These are phyloP conservation scores for Alternaria sp. DNA, from an alignment of 2,329 filamentous ascomycete species.

Conservation along the genomic window DNA sequence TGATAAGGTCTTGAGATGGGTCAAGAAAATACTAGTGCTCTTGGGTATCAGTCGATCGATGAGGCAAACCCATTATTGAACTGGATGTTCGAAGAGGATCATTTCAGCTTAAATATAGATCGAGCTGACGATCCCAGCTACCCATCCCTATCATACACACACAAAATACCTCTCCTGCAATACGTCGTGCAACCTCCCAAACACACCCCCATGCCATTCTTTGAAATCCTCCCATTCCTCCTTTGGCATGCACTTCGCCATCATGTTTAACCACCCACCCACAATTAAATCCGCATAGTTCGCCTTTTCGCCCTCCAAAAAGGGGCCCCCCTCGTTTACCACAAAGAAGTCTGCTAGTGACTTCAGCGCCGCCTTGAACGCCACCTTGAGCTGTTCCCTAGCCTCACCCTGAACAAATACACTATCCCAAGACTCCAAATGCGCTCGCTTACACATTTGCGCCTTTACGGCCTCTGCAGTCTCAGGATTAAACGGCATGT, in stretches of 20 bases:
- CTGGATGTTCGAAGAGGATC: too few relatives aligned
- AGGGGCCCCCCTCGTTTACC: conserved; percentile 56
- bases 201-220: conserved; percentile 62
- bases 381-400: conserved; percentile 50
- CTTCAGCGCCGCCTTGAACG: conserved; percentile 55
- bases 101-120: too few relatives aligned
- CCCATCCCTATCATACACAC: conserved; percentile 1
- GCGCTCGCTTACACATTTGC: conserved; percentile 60
- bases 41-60: too few relatives aligned
- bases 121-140: too few relatives aligned
- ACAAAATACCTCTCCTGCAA: conserved; percentile 37
- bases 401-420: conserved; percentile 48
- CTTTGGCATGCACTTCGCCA: conserved; percentile 50
- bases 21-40: too few relatives aligned
- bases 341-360: conserved; percentile 56
- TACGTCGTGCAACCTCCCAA: conserved; percentile 62
- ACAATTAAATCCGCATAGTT: conserved; percentile 67
- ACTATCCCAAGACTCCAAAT: conserved; percentile 58
- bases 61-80: too few relatives aligned
- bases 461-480: conserved; percentile 57
- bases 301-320: conserved; percentile 56
- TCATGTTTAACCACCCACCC: conserved; percentile 65
- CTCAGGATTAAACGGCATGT: conserved; percentile 62
- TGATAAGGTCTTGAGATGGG: too few relatives aligned
- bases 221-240: conserved; percentile 60